Base-by-base conservation (phyloP, 768 basidiomycete species). In the Kwoniella bestiolae region DNA sequence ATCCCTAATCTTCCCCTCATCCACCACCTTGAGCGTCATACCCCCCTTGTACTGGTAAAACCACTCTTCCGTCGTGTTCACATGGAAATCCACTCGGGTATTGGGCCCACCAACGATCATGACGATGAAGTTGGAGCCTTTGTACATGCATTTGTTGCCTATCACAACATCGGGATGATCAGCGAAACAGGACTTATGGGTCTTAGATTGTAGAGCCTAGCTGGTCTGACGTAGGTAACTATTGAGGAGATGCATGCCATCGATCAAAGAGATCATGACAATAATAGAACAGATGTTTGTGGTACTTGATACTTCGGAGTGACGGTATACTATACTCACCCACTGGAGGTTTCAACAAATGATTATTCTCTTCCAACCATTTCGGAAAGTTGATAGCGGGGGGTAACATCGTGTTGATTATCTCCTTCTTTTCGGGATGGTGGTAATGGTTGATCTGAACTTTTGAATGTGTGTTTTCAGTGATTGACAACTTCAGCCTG, bases 31-130 rank as follows among this genome's bases (percentile, higher is more conserved):
- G 23, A 99, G 84, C 2, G 92, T 83, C 94, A 98, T 97, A 2
- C 86, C 87, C 2, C 95, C 95, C 80, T 94, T 93, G 83, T 94
- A 85, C 78, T 99, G 95, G 82, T 94, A 97, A 82, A 97, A 98
- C 94, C 94, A 97, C 82, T 98, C 95, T 90, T 96, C 93, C 0
- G 94, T 97, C 82, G 96, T 88, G 79, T 97, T 98, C 46, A 96
- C 83, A 80, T 98, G 95, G 76, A 93, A 97, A 81, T 96, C 94
- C 58, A 90, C 90, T 41, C 95, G 84, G 78, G 92, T 88, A 78
- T 99, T 99, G 0, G 95, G 95, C 0, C 95, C 96, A 8, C 96
- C 94, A 25, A 98, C 88, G 5, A 86, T 91, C 95, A 99, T 98
- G n/a, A 95, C 88, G 46, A 91, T 86, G 75, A 90, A 95, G 79